Percentiles rank a stretch among this genome's conserved stretches.
Conservation (phyloP, 352 stramenopile genomes). For the Globisporangium takayamanum region DNA sequence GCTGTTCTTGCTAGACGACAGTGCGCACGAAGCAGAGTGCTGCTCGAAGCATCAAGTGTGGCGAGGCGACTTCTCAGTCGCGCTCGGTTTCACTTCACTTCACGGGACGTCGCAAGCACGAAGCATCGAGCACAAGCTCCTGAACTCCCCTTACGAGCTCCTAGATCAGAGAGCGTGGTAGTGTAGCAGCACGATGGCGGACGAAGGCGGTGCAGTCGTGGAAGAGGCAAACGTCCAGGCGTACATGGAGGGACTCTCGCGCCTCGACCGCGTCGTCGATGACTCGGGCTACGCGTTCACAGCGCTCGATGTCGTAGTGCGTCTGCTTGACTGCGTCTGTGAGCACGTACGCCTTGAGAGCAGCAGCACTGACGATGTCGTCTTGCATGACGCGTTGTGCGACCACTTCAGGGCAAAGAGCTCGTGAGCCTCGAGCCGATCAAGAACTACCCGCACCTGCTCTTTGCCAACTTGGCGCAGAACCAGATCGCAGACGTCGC, state of each 20-base stretch:
- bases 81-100: neutral
- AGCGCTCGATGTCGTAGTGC: slow-evolving; percentile 54
- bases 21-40: neutral
- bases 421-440: slow-evolving; percentile 52
- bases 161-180: neutral
- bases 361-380: neutral
- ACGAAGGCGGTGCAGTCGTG: slow-evolving; percentile 13
- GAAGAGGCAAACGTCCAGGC: slow-evolving; percentile 31
- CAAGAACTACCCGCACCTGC: slow-evolving; percentile 52
- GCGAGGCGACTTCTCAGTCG: neutral
- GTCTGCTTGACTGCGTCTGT: neutral
- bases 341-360: neutral
- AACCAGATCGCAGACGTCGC: slow-evolving; percentile 57
- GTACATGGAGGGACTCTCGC: slow-evolving; percentile 62
- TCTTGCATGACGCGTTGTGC: neutral
- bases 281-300: slow-evolving; percentile 77
- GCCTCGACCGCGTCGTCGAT: slow-evolving; percentile 67
- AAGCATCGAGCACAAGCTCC: neutral
- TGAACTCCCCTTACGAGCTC: neutral
- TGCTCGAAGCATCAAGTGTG: neutral
- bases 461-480: slow-evolving; percentile 61
- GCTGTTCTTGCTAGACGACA: neutral
- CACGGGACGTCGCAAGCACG: neutral
- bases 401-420: slow-evolving; percentile 32
- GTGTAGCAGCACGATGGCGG: neutral